These are phyloP conservation scores for Cladosporium sp. DNA, from an alignment of 2,329 filamentous ascomycete species.

Conservation along the genomic window DNA sequence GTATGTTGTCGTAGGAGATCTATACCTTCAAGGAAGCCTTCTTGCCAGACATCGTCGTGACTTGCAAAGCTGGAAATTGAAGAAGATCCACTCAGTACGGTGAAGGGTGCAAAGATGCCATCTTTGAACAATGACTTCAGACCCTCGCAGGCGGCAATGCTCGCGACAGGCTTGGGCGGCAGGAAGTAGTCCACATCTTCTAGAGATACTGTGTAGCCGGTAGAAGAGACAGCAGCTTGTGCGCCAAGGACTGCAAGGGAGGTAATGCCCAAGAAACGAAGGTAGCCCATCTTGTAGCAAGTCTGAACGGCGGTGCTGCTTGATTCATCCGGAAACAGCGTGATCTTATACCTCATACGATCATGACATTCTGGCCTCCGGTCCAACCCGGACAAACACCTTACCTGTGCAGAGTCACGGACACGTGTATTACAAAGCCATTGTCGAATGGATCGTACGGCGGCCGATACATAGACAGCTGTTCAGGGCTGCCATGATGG, in stretches of 20 bases:
- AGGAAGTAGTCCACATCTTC: neutral
- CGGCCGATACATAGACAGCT: neutral
- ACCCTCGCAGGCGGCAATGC: neutral
- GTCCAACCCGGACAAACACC: neutral
- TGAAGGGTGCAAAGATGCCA: neutral
- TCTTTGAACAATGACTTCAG: neutral
- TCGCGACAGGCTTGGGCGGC: neutral
- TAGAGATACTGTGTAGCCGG: neutral
- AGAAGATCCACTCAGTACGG: neutral
- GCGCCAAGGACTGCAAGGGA: neutral
- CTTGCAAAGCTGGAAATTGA: neutral
- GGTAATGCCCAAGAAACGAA: neutral
- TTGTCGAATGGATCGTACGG: too few relatives aligned
- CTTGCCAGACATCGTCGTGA: constrained; percentile 1
- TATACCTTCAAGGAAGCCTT: constrained; percentile 1
- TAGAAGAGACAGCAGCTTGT: neutral
- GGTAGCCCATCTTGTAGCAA: neutral
- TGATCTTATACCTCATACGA: neutral
- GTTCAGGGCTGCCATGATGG: neutral
- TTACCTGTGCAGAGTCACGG: neutral
- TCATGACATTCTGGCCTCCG: neutral
- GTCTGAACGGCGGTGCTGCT: neutral
- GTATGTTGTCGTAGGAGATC: too few relatives aligned
- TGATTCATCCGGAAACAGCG: neutral
- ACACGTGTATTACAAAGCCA: neutral